Percentiles rank a stretch among this genome's conserved stretches.
These are phyloP conservation scores for Alternaria infectoria DNA, from an alignment of 2,329 filamentous ascomycete species.

Conservation along the genomic window DNA sequence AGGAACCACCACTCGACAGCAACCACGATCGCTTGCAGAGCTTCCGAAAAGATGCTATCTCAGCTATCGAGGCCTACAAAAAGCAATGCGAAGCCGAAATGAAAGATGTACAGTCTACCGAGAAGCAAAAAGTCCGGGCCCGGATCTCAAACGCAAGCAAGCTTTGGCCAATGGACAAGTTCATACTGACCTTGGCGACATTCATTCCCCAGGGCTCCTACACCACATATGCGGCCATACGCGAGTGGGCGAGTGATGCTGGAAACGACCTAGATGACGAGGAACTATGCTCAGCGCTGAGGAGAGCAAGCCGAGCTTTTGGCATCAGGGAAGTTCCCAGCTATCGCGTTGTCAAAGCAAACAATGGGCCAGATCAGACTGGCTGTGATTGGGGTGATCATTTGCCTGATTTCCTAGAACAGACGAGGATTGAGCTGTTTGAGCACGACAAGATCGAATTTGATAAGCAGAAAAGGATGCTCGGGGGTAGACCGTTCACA, in stretches of 20 bases:
- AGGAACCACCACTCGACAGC: not conserved
- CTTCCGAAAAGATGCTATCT: not conserved
- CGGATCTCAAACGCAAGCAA: not conserved
- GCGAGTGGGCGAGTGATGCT: not conserved
- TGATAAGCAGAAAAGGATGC: not conserved
- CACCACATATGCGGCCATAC: not conserved
- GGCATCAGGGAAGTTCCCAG: not conserved
- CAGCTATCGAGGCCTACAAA: not conserved
- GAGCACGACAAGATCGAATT: not conserved
- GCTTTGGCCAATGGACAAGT: not conserved
- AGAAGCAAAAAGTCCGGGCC: not conserved
- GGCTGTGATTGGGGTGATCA: not conserved
- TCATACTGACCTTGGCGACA: not conserved
- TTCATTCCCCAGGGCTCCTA: constrained; percentile 2
- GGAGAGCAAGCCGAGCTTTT: not conserved
- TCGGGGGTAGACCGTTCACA: not conserved
- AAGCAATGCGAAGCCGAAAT: not conserved
- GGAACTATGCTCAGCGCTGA: not conserved
- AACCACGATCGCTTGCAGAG: not conserved
- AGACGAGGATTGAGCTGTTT: not conserved
- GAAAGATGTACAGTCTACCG: not conserved
- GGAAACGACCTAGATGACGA: not conserved
- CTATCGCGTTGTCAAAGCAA: not conserved
- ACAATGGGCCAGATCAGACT: not conserved
- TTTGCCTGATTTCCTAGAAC: not conserved